Evolutionary conservation across 306 rosid genomes (phyloP), one percentile per base, ranked within the genome.

Genomic region (Lathyrus oleraceus): DNA sequence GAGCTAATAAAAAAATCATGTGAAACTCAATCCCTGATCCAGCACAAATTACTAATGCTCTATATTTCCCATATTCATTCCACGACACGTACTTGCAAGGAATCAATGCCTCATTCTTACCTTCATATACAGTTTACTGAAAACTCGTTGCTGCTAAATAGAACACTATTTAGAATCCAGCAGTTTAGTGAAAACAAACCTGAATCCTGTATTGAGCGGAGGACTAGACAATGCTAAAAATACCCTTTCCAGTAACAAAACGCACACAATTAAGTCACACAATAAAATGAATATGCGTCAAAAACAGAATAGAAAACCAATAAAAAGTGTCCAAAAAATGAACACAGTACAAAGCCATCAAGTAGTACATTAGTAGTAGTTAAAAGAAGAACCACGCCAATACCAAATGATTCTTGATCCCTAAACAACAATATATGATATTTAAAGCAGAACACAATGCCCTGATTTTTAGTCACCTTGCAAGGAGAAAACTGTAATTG

Each of bases 21-120:
- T 35, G 15, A 44, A 53, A 39, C 45, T 28, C 54, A 62, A 69
- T 17, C 69, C 58, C 53, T 23, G n/a, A 38, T 19, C 27, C 69
- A 35, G 42, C 32, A 27, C 23, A 40, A n/a, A 2, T 52, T 36
- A 61, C 54, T 19, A 27, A 38, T 72, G 56, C 32, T 52, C 10
- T 8, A 56, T 48, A 10, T 43, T 27, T 60, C 32, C 32, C 21
- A 4, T 42, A 9, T 61, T 57, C 61, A 19, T 19, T 45, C 68
- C 58, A 17, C 4, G 30, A 61, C 58, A 17, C 4, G 30, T 14
- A 19, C 39, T 38, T 27, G 9, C 1, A 16, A 16, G 38, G 25
- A 61, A 67, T 32, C 52, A 52, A 40, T 25, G 23, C 65, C 38
- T 59, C 54, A 56, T 6, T n/a, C 21, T n/a, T 5, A n/a, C 10